Evolutionary conservation across 768 basidiomycete species (phyloP), one percentile per base, ranked within the genome.

Genomic region (Cystofilobasidium bisporidii): DNA sequence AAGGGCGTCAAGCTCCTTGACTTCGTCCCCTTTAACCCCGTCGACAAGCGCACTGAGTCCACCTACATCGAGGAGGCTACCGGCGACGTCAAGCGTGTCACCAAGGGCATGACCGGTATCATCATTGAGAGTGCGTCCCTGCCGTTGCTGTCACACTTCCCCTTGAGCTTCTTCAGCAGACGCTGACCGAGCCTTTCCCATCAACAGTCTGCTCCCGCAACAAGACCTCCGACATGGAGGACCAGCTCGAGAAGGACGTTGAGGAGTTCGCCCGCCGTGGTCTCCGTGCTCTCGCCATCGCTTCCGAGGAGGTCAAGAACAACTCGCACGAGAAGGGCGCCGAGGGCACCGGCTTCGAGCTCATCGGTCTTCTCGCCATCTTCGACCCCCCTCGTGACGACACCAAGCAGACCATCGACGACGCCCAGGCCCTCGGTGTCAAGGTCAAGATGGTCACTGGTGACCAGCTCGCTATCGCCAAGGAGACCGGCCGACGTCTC

Each of bases 361-460:
- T 98, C 72, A 88, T 96, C 72, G 94, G 94, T 81, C 86, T 98
- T 32, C 86, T 98, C 65, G 86, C 93, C 74, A 98, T 98, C 81
- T 97, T 90, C 79, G 93, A 97, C 76, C 93, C 93, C 70, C 94
- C 94, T 71, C 91, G 94, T 79, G 88, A 88, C 0, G 94, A 98
- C 76, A 98, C 94, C 79, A 96, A 98, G 82, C 89, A 96, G 80
- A 98, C 94, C 24, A 97, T 98, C 76, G 93, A 97, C 75, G 92
- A 98, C 77, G 93, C 94, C 63, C 81, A 91, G 67, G 86, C 87
- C 66, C 90, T 97, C 76, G 94, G 94, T 78, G 92, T 98, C 74
- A 88, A 87, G 77, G 93, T 98, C 78, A 98, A 98, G 87, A 98
- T 98, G 94, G 94, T 97, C 70, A 98, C 94, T n/a, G 94, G 94